Conservation (phyloP, 129 eudicot species). For the Apium graveolens region DNA sequence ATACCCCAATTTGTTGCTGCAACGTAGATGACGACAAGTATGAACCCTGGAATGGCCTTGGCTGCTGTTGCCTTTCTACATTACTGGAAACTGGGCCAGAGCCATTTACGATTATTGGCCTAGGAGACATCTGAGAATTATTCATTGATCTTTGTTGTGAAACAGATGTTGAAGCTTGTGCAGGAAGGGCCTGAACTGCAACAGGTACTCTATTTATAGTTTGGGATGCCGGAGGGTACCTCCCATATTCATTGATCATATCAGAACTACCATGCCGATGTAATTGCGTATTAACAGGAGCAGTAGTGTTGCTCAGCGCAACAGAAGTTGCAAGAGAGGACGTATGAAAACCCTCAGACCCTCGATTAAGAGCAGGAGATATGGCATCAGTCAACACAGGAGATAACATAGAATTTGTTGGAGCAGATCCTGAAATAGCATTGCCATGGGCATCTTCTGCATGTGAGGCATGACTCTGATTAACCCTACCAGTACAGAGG, state of each 20-base stretch:
- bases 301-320: conserved; percentile 27
- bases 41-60: conserved; percentile 23
- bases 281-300: conserved; percentile 24
- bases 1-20: conserved; percentile 36
- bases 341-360: conserved; percentile 20
- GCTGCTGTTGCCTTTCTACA: conserved; percentile 34
- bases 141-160: conserved; percentile 16
- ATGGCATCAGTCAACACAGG: conserved; percentile 28
- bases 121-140: conserved; percentile 20
- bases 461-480: conserved; percentile 23
- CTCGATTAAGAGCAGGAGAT: conserved; percentile 21
- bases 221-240: conserved; percentile 27
- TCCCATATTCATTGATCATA: conserved; percentile 30
- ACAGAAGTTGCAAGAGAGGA: conserved; percentile 21
- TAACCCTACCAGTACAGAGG: conserved; percentile 13
- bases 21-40: conserved; percentile 22
- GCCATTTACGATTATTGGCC: neutral
- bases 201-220: conserved; percentile 29
- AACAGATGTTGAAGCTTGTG: conserved; percentile 24
- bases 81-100: conserved; percentile 4
- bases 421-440: conserved; percentile 15
- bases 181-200: conserved; percentile 69
- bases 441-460: conserved; percentile 16
- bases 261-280: conserved; percentile 34
- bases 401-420: conserved; percentile 8